phyloP scores from a whole-genome alignment of 352 stramenopile species.

The Phytopythium delawarense region DNA sequence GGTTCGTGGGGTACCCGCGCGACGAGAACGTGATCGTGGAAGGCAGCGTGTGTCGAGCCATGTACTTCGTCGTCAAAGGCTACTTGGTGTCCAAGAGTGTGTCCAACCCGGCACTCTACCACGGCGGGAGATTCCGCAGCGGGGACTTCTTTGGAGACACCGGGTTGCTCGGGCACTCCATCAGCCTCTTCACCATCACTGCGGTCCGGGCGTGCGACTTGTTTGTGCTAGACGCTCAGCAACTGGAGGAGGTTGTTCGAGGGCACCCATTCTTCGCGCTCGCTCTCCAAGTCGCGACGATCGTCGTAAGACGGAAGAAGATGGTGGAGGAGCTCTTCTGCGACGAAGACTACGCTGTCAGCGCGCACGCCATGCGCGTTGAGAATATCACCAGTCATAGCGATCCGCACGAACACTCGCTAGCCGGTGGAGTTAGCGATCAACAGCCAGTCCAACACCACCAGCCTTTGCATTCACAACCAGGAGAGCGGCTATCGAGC shows the following conservation, averaged over 20 bases:
- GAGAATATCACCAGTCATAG: neutral
- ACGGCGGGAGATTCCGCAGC: conserved; percentile 34
- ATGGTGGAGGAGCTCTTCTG: conserved; percentile 24
- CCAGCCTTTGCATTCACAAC: neutral
- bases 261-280: conserved; percentile 40
- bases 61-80: conserved; percentile 68
- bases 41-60: conserved; percentile 49
- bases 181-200: conserved; percentile 48
- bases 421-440: neutral
- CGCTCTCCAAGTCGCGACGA: conserved; percentile 34
- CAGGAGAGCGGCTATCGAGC: neutral
- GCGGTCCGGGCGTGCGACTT: conserved; percentile 56
- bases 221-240: conserved; percentile 47
- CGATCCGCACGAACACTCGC: neutral
- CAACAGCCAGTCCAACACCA: neutral
- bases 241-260: conserved; percentile 35
- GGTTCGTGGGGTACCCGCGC: conserved; percentile 62
- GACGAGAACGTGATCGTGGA: conserved; percentile 55
- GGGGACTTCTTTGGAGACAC: conserved; percentile 59
- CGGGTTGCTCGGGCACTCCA: conserved; percentile 46
- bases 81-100: conserved; percentile 47
- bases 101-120: conserved; percentile 45
- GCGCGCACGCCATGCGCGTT: neutral
- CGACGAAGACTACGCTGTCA: neutral
- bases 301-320: conserved; percentile 33